Evolutionary conservation across 2,329 filamentous ascomycete genomes (phyloP).

Genomic region (Ambrosiella beaveri): DNA sequence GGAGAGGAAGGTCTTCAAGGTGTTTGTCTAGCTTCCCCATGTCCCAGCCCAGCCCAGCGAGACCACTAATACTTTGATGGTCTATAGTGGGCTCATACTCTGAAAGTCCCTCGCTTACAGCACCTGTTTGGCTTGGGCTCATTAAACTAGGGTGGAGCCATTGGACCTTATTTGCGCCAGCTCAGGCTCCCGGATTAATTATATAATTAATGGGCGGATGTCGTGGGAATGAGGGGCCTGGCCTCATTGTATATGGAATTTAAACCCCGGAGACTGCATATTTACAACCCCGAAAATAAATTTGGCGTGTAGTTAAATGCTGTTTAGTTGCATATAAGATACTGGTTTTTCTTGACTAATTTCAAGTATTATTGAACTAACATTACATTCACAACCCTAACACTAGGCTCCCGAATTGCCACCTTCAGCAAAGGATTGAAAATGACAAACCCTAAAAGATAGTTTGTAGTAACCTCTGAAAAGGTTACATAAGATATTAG

Average conservation of each 20-base stretch:
- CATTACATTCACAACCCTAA: too few species aligned
- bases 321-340: not conserved
- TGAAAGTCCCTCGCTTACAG: not conserved
- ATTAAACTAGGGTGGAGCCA: constrained; percentile 2
- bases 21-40: not conserved
- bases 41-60: too few species aligned
- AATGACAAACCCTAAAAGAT: not conserved
- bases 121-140: not conserved
- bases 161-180: not conserved
- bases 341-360: too few species aligned
- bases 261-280: not conserved
- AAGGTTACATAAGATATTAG: not conserved
- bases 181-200: not conserved
- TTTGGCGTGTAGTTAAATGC: not conserved
- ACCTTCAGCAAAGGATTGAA: not conserved
- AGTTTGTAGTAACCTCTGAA: not conserved
- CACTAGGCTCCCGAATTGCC: not conserved
- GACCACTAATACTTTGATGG: too few species aligned
- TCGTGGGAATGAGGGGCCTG: not conserved
- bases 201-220: not conserved
- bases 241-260: not conserved
- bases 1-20: not conserved
- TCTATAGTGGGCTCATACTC: not conserved
- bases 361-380: too few species aligned
- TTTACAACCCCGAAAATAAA: not conserved